Conservation (phyloP, 2,329 filamentous ascomycete genomes). For the Neonectria hederae region DNA sequence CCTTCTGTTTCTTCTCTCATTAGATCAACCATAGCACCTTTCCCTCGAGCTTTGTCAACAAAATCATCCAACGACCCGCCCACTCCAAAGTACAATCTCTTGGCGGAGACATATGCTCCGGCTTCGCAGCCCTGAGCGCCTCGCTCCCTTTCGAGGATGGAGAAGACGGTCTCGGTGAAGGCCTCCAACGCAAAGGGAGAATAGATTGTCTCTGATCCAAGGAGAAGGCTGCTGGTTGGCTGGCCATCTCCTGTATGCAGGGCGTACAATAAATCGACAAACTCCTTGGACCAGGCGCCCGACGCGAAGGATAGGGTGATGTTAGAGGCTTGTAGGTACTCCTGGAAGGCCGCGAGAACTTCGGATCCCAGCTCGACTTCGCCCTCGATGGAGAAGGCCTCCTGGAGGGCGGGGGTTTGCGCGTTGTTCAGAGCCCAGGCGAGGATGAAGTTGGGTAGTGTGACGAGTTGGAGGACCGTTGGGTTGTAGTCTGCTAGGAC, state of each 20-base stretch:
- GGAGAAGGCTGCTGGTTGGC: slow-evolving; percentile 58
- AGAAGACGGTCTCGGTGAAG: slow-evolving; percentile 74
- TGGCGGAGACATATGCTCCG: slow-evolving; percentile 76
- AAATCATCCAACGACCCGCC: slow-evolving; percentile 85
- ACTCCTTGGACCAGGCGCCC: slow-evolving; percentile 75
- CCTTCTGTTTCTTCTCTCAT: slow-evolving; percentile 69
- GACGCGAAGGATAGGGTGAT: slow-evolving; percentile 75
- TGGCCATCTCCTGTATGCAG: slow-evolving; percentile 24
- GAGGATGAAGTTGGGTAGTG: slow-evolving; percentile 80
- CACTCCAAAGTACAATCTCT: slow-evolving; percentile 85
- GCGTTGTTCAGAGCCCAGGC: slow-evolving; percentile 67
- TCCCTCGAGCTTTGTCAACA: slow-evolving; percentile 59
- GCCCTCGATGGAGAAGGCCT: slow-evolving; percentile 60
- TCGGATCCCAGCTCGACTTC: slow-evolving; percentile 72
- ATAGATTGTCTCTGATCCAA: slow-evolving; percentile 87
- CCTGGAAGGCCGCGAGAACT: slow-evolving; percentile 67
- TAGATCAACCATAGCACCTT: slow-evolving; percentile 59
- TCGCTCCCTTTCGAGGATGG: slow-evolving; percentile 61
- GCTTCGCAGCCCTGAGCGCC: slow-evolving; percentile 53
- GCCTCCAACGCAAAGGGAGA: slow-evolving; percentile 74
- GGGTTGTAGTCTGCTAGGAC: slow-evolving; percentile 83
- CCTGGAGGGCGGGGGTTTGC: slow-evolving; percentile 50
- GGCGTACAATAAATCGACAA: slow-evolving; percentile 67
- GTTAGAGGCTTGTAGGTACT: slow-evolving; percentile 57
- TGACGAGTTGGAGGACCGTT: slow-evolving; percentile 79